Conservation (phyloP, 2,329 filamentous ascomycete species). For the Verticillium albo-atrum region DNA sequence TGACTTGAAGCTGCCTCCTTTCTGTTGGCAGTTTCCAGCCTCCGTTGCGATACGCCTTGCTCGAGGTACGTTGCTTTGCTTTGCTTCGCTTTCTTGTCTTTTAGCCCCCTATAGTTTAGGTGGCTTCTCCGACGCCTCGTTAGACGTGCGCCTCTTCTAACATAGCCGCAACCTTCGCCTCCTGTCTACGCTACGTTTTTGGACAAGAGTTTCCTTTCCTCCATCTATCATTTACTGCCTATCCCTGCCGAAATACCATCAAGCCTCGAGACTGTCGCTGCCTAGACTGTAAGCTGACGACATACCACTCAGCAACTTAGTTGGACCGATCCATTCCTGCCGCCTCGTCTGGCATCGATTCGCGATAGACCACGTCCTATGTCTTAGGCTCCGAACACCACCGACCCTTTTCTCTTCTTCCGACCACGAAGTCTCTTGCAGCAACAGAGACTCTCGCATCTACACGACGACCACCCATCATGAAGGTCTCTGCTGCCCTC, state of each 20-base stretch:
- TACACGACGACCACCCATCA: constrained; percentile 19
- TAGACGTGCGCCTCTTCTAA: neutral
- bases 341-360: neutral
- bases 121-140: neutral
- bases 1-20: neutral
- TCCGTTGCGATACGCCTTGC: neutral
- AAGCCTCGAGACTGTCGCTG: neutral
- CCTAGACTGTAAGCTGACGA: neutral
- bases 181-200: neutral
- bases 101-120: neutral
- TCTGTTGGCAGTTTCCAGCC: neutral
- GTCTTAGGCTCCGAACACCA: neutral
- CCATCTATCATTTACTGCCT: neutral
- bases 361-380: neutral
- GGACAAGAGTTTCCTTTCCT: neutral
- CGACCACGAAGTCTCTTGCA: neutral
- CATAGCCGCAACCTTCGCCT: neutral
- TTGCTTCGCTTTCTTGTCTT: neutral
- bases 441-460: neutral
- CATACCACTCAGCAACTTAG: neutral
- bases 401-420: neutral
- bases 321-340: neutral
- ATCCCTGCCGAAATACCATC: neutral
- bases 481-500: constrained; percentile 50
- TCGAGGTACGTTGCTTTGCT: neutral